phyloP scores from a whole-genome alignment of 306 rosid species.

The Lotus japonicus region DNA sequence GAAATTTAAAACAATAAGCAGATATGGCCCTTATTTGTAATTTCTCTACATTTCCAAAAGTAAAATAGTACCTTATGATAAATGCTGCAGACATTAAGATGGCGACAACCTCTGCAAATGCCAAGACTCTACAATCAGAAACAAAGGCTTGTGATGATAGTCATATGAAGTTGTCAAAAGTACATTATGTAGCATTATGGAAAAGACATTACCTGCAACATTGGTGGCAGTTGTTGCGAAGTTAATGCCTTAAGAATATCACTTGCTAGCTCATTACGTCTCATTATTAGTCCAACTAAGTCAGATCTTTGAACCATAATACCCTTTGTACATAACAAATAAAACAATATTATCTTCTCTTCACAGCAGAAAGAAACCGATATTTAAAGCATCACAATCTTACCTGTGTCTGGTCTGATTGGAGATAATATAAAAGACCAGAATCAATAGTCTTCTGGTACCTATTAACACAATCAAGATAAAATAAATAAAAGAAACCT shows the following conservation, averaged over 20 bases:
- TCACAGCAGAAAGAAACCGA: conserved; percentile 11
- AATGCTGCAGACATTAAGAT: conserved; percentile 76
- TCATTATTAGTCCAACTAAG: conserved; percentile 80
- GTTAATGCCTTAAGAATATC: conserved; percentile 70
- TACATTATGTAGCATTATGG: conserved; percentile 11
- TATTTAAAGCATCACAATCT: not conserved
- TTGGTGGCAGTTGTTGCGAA: conserved; percentile 70
- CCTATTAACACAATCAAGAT: conserved; percentile 35
- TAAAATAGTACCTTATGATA: conserved; percentile 74
- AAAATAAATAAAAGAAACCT: conserved; percentile 5
- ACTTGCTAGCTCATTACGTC: conserved; percentile 85
- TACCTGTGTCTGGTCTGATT: conserved; percentile 79
- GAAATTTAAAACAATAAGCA: conserved; percentile 7
- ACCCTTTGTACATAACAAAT: conserved; percentile 43
- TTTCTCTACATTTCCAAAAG: not conserved
- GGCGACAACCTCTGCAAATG: conserved; percentile 87
- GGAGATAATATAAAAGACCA: conserved; percentile 90
- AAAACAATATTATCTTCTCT: conserved; percentile 19
- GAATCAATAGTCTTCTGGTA: conserved; percentile 64
- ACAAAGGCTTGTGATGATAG: conserved; percentile 11
- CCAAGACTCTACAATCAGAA: conserved; percentile 49
- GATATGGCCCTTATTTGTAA: not conserved
- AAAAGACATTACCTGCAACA: conserved; percentile 52
- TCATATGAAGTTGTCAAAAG: conserved; percentile 8
- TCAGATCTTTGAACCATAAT: conserved; percentile 74